phyloP scores from a whole-genome alignment of 768 basidiomycete genomes.

The Flagelloscypha sp. region DNA sequence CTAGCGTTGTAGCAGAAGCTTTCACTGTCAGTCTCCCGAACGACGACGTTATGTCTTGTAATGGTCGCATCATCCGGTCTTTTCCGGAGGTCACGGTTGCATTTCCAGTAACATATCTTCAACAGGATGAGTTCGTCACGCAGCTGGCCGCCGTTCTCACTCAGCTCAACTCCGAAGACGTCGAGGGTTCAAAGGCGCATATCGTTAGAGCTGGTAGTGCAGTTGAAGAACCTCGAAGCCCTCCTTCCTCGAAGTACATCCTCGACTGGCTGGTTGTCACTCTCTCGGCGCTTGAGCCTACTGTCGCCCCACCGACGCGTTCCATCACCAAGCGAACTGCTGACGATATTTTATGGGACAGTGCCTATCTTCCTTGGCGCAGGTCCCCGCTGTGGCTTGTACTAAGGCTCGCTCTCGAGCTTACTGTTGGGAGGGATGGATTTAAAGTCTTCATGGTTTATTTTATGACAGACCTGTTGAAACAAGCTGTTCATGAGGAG shows the following conservation, averaged over 20 bases:
- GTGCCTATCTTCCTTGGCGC: constrained; percentile 35
- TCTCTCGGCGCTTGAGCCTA: constrained; percentile 29
- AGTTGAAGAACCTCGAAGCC: constrained; percentile 35
- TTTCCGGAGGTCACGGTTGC: too few species aligned
- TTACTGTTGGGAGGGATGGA: constrained; percentile 15
- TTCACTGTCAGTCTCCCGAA: constrained; percentile 37
- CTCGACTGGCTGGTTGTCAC: constrained; percentile 41
- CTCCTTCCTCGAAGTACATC: constrained; percentile 38
- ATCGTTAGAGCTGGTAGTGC: too few species aligned
- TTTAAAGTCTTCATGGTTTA: constrained; percentile 46
- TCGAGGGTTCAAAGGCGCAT: too few species aligned
- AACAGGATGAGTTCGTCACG: too few species aligned
- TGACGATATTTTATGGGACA: constrained; percentile 38
- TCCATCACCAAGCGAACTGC: constrained; percentile 36
- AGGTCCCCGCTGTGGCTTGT: constrained; percentile 44
- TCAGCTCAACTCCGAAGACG: too few species aligned
- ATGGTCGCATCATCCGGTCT: constrained; percentile 40
- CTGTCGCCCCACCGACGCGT: constrained; percentile 15
- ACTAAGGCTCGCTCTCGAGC: constrained; percentile 37
- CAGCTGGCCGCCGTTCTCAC: constrained; percentile 31
- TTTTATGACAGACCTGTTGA: constrained; percentile 24
- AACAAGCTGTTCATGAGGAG: constrained; percentile 13
- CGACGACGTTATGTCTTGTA: constrained; percentile 24
- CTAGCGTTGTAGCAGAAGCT: constrained; percentile 28
- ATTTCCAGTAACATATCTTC: too few species aligned